These are phyloP conservation scores for Citrus maxima DNA, from an alignment of 345 rosid species.

Conservation along the genomic window DNA sequence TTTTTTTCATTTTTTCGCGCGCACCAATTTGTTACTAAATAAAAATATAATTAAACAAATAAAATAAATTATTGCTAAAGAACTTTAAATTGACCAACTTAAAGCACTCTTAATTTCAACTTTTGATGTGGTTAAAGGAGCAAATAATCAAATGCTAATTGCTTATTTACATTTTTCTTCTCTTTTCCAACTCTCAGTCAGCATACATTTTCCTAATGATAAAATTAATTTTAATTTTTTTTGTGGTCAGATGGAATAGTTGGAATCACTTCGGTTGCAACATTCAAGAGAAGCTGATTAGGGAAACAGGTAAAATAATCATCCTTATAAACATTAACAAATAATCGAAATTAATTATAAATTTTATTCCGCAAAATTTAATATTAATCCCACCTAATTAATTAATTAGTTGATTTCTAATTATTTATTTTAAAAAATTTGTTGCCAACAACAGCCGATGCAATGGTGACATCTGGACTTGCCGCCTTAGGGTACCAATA, in stretches of 20 bases:
- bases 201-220: neutral
- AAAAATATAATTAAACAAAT: too few relatives aligned
- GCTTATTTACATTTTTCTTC: neutral
- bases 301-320: slow-evolving; percentile 35
- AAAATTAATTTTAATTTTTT: neutral
- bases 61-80: too few relatives aligned
- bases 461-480: slow-evolving; percentile 50
- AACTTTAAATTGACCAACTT: too few relatives aligned
- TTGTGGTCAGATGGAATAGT: slow-evolving; percentile 49
- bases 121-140: too few relatives aligned
- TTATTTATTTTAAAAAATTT: neutral
- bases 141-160: neutral
- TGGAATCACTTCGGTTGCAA: slow-evolving; percentile 53
- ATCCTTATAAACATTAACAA: too few relatives aligned
- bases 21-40: too few relatives aligned
- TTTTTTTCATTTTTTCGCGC: too few relatives aligned
- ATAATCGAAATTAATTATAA: neutral
- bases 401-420: neutral
- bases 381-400: neutral
- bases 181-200: neutral
- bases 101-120: too few relatives aligned
- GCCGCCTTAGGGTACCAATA: slow-evolving; percentile 37
- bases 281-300: slow-evolving; percentile 45
- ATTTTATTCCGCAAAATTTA: neutral
- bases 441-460: slow-evolving; percentile 32